A percentile compares a stretch with the other conserved stretches of the same genome.
These are phyloP conservation scores for Aspergillus bridgeri DNA, from an alignment of 495 filamentous ascomycete genomes.

Conservation along the genomic window DNA sequence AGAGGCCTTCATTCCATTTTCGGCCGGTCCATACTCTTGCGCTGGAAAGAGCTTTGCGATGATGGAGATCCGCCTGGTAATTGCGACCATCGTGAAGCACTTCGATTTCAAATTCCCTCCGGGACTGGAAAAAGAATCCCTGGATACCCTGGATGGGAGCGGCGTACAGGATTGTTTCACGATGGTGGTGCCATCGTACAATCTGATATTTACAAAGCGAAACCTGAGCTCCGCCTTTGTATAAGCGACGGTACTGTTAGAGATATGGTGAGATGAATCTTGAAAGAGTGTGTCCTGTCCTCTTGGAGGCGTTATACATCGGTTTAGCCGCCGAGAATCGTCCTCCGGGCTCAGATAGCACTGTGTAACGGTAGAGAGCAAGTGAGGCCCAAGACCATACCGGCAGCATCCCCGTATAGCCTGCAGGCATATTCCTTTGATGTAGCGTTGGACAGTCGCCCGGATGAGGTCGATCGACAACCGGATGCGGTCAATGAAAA, in stretches of 20 bases:
- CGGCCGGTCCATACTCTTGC: conserved; percentile 21
- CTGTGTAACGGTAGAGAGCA: neutral
- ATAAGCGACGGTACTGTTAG: neutral
- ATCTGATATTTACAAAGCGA: conserved; percentile 12
- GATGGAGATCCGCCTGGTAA: conserved; percentile 31
- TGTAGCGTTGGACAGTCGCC: neutral
- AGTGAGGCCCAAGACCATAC: neutral
- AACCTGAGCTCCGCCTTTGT: neutral
- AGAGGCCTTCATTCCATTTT: conserved; percentile 31
- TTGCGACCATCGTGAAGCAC: conserved; percentile 25
- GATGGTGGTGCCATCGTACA: conserved; percentile 11
- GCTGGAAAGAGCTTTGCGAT: conserved; percentile 32
- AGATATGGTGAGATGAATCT: neutral
- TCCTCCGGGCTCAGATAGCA: neutral
- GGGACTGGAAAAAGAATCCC: conserved; percentile 9
- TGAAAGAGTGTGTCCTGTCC: neutral
- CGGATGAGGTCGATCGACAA: conserved; percentile 4
- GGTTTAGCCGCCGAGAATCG: neutral
- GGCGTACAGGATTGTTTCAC: conserved; percentile 17
- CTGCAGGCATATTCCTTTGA: neutral
- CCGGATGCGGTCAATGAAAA: conserved; percentile 19
- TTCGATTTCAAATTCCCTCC: conserved; percentile 34
- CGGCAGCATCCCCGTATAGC: no score
- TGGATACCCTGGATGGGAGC: conserved; percentile 7
- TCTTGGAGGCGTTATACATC: neutral